A percentile compares a stretch with the other conserved stretches of the same genome.
Evolutionary conservation across 495 filamentous ascomycete species (phyloP).

Genomic region (Daldinia vernicosa): DNA sequence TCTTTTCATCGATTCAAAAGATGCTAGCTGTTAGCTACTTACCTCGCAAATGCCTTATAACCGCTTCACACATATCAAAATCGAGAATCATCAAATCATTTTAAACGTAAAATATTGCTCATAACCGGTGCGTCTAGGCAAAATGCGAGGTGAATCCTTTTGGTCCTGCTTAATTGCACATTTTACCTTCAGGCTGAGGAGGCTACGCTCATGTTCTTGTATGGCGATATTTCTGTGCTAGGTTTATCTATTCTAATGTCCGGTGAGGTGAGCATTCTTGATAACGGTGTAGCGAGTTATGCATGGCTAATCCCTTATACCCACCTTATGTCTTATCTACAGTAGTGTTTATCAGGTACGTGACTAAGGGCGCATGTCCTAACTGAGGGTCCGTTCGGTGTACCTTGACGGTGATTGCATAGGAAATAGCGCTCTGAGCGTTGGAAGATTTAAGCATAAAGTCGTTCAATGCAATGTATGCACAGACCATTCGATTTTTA

Average conservation of each 20-base stretch:
- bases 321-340: not conserved
- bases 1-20: not conserved
- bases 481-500: conserved; percentile 40
- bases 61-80: not conserved
- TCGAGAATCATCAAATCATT: conserved; percentile 5
- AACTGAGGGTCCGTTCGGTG: conserved; percentile 9
- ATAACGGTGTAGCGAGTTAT: conserved; percentile 9
- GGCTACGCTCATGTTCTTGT: not conserved
- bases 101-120: conserved; percentile 21
- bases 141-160: conserved; percentile 12
- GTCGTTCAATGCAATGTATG: conserved; percentile 45
- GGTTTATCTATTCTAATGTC: not conserved
- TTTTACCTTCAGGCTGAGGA: not conserved
- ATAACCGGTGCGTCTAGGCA: conserved; percentile 14
- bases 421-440: conserved; percentile 8
- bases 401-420: conserved; percentile 23
- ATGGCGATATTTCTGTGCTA: conserved; percentile 6
- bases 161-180: conserved; percentile 27
- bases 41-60: not conserved
- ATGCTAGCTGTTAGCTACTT: not conserved
- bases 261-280: not conserved
- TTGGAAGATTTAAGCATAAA: conserved; percentile 44
- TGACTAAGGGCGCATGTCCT: conserved; percentile 6
- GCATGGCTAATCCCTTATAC: not conserved
- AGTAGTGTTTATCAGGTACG: not conserved